phyloP scores from a whole-genome alignment of 108 stramenopile genomes.

The Fragilariopsis cylindrus region DNA sequence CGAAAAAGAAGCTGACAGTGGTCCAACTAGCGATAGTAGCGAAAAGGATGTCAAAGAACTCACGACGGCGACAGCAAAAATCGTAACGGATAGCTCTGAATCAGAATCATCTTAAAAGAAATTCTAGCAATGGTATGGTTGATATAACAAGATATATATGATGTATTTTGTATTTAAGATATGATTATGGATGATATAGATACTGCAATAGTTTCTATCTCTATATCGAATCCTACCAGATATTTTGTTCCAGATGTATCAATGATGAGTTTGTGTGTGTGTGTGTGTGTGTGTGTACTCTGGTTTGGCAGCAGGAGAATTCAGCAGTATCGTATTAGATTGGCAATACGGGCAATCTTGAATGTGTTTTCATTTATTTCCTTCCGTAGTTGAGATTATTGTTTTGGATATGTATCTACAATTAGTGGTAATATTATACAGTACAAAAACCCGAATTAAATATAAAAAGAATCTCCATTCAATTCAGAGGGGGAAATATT shows the following conservation, averaged over 20 bases:
- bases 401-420: background rate
- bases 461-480: constrained; percentile 29
- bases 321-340: too few species aligned
- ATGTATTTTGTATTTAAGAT: constrained; percentile 5
- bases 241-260: too few species aligned
- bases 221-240: background rate
- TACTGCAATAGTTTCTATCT: background rate
- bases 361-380: too few species aligned
- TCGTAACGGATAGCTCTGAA: background rate
- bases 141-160: background rate
- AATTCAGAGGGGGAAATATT: background rate
- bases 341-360: too few species aligned
- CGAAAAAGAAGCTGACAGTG: background rate
- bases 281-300: too few species aligned
- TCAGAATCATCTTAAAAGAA: background rate
- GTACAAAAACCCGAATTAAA: constrained; percentile 18
- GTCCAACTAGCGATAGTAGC: too few species aligned
- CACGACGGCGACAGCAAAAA: too few species aligned
- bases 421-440: background rate
- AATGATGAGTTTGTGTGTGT: too few species aligned
- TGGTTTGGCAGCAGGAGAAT: too few species aligned
- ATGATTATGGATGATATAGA: too few species aligned
- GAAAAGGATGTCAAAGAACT: background rate
- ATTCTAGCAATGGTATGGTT: too few species aligned
- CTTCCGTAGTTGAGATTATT: too few species aligned